A percentile compares a stretch with the other conserved stretches of the same genome.
These are phyloP conservation scores for Aspergillus thermomutatus DNA, from an alignment of 2,329 filamentous ascomycete species.

Conservation along the genomic window DNA sequence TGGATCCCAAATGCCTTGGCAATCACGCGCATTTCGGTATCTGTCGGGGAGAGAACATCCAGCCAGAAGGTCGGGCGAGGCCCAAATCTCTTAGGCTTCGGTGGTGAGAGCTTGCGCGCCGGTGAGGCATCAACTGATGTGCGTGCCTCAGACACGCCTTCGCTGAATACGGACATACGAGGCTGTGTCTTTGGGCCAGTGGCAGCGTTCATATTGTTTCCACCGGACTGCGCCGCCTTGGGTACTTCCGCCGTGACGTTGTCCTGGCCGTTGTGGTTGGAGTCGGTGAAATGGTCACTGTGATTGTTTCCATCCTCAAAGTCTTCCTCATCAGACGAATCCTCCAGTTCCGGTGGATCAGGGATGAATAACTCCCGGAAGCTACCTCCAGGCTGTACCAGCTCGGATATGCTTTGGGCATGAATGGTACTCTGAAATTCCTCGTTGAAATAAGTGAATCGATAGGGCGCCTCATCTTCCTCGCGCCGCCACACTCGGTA, in stretches of 20 bases:
- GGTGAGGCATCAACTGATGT: slow-evolving; percentile 21
- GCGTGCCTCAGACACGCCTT: slow-evolving; percentile 30
- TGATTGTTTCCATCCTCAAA: slow-evolving; percentile 27
- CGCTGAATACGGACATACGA: slow-evolving; percentile 35
- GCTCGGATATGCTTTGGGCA: slow-evolving; percentile 88
- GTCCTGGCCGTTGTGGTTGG: slow-evolving; percentile 26
- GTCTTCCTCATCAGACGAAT: slow-evolving; percentile 68
- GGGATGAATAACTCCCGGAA: slow-evolving; percentile 90
- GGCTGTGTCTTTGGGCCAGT: slow-evolving; percentile 21
- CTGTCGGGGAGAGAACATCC: slow-evolving; percentile 84
- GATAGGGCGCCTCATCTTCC: slow-evolving; percentile 85
- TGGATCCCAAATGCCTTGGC: slow-evolving; percentile 94
- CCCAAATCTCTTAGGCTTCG: slow-evolving; percentile 57
- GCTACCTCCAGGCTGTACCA: slow-evolving; percentile 77
- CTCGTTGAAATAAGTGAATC: slow-evolving; percentile 99
- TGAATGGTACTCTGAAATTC: slow-evolving; percentile 95
- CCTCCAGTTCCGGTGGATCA: slow-evolving; percentile 71
- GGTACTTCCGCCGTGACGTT: slow-evolving; percentile 9
- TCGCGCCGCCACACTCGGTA: slow-evolving; percentile 79
- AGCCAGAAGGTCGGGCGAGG: slow-evolving; percentile 96
- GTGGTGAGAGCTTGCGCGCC: slow-evolving; percentile 14
- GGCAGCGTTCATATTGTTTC: slow-evolving; percentile 5
- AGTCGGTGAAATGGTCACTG: slow-evolving; percentile 14
- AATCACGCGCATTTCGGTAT: slow-evolving; percentile 91
- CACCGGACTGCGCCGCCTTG: neutral